A percentile compares a stretch with the other conserved stretches of the same genome.
These are phyloP conservation scores for Yamadazyma kanchanaburiensis DNA, from an alignment of 1,139 yeast genomes.

Conservation along the genomic window DNA sequence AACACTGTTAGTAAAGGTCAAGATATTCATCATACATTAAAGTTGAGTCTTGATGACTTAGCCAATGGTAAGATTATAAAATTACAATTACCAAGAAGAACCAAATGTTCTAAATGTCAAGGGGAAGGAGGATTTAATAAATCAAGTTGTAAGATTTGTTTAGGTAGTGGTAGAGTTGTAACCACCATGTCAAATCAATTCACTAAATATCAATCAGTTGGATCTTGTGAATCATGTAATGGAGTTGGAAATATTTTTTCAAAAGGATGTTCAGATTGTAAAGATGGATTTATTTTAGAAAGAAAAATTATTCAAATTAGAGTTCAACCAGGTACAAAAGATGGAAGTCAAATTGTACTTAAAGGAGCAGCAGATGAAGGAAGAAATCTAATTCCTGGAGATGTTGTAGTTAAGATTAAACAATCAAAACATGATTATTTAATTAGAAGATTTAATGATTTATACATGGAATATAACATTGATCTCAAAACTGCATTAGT, in stretches of 20 bases:
- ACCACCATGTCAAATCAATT: constrained; percentile 30
- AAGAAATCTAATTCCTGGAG: constrained; percentile 58
- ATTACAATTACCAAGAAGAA: constrained; percentile 36
- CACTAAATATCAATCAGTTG: constrained; percentile 32
- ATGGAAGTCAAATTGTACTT: constrained; percentile 50
- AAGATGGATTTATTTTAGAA: constrained; percentile 36
- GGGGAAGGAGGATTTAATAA: constrained; percentile 40
- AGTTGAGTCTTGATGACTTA: constrained; percentile 33
- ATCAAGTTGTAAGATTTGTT: constrained; percentile 30
- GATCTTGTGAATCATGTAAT: constrained; percentile 31
- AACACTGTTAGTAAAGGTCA: constrained; percentile 20
- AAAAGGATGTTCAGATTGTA: constrained; percentile 26
- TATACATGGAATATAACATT: constrained; percentile 43
- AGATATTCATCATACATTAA: constrained; percentile 42
- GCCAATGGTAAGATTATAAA: constrained; percentile 39
- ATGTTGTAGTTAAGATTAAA: constrained; percentile 49
- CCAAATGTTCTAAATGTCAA: constrained; percentile 30
- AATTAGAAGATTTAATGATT: constrained; percentile 47
- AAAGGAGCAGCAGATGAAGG: constrained; percentile 67
- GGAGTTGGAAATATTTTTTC: constrained; percentile 28
- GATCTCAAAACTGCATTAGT: constrained; percentile 52
- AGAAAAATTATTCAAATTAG: constrained; percentile 50
- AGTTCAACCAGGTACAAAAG: constrained; percentile 50
- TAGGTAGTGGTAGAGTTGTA: constrained; percentile 36
- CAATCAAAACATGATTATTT: constrained; percentile 37